Percentiles rank a stretch among this genome's conserved stretches.
Conservation (phyloP, 352 stramenopile species). For the Phytopythium delawarense region DNA sequence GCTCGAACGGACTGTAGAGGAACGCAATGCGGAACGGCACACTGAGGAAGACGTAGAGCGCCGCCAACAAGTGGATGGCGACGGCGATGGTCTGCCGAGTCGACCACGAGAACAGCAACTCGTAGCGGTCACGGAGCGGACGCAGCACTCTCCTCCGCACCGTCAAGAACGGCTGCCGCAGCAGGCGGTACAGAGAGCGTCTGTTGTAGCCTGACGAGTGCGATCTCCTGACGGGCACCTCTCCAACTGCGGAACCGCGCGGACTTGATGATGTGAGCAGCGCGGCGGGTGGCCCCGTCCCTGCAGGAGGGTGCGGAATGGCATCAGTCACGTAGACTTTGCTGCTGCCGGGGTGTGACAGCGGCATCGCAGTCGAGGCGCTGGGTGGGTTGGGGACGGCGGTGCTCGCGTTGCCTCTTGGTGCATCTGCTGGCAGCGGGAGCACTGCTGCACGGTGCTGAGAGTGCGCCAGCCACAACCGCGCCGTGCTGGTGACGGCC, state of each 20-base stretch:
- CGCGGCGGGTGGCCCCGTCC: neutral
- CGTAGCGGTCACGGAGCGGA: constrained; percentile 27
- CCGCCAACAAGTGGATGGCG: constrained; percentile 14
- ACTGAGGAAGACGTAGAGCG: constrained; percentile 41
- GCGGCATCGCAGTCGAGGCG: neutral
- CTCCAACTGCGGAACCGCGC: neutral
- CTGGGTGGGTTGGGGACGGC: neutral
- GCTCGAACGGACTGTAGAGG: constrained; percentile 38
- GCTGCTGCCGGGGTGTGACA: neutral
- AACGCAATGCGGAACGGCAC: constrained; percentile 61
- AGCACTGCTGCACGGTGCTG: neutral
- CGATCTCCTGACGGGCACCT: neutral
- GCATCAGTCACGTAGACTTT: constrained; percentile 3
- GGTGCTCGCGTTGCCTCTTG: neutral
- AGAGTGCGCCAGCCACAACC: neutral
- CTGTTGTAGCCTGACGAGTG: neutral
- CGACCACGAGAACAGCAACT: constrained; percentile 33
- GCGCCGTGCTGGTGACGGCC: neutral
- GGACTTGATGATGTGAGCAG: neutral
- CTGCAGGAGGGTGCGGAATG: neutral
- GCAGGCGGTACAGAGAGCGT: neutral
- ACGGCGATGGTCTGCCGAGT: constrained; percentile 32
- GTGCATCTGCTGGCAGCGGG: neutral
- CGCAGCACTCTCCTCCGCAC: constrained; percentile 5
- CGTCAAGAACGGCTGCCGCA: neutral